phyloP scores from a whole-genome alignment of 176 grass and related monocot species.

The Poa pratensis region DNA sequence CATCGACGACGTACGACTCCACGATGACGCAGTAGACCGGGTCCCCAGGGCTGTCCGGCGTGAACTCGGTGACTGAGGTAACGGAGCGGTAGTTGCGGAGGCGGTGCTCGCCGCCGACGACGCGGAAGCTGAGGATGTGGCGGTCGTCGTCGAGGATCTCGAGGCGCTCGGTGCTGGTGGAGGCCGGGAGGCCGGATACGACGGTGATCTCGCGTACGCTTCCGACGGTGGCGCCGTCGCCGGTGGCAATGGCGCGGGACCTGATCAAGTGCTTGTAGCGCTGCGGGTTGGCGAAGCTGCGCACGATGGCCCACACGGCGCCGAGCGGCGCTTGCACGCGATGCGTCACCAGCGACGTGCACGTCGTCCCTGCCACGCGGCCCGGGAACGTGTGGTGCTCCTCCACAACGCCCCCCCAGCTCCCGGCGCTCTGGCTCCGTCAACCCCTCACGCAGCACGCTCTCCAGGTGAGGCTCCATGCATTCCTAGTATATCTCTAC shows the following conservation, averaged over 20 bases:
- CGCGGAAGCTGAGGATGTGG: constrained; percentile 91
- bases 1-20: constrained; percentile 93
- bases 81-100: constrained; percentile 95
- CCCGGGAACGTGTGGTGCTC: constrained; percentile 65
- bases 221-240: constrained; percentile 76
- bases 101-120: constrained; percentile 91
- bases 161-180: constrained; percentile 88
- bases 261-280: constrained; percentile 99
- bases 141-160: constrained; percentile 93
- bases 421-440: constrained; percentile 43
- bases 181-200: constrained; percentile 83
- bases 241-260: constrained; percentile 53
- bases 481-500: too few species aligned
- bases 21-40: constrained; percentile 70
- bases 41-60: background rate
- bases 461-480: constrained; percentile 59
- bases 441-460: constrained; percentile 44
- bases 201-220: constrained; percentile 92
- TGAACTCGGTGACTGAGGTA: constrained; percentile 91
- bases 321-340: constrained; percentile 71
- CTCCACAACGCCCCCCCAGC: constrained; percentile 48
- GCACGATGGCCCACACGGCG: constrained; percentile 82
- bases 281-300: constrained; percentile 74
- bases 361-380: constrained; percentile 57
- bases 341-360: constrained; percentile 89